Percentiles rank a stretch among this genome's conserved stretches.
Conservation (phyloP, 129 eudicot species). For the Flaveria ramosissima region DNA sequence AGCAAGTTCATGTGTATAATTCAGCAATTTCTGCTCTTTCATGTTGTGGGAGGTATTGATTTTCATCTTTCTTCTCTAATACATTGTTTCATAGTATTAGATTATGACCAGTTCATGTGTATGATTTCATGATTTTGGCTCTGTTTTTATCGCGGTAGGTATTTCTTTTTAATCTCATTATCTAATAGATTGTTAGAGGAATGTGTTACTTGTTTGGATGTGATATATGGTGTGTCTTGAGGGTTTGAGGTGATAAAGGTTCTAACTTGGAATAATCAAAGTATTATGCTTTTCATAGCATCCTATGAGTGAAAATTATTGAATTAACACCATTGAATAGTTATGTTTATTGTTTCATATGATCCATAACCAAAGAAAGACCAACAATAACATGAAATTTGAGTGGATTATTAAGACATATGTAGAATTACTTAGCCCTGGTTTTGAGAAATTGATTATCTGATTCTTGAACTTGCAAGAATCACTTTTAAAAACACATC, state of each 20-base stretch:
- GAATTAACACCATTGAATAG: slow-evolving; percentile 1
- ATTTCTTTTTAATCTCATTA: neutral
- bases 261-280: neutral
- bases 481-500: neutral
- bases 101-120: slow-evolving; percentile 42
- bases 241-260: slow-evolving; percentile 11
- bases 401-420: neutral
- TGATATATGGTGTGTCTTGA: too few species aligned
- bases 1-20: slow-evolving; percentile 71
- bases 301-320: neutral
- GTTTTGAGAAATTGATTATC: neutral
- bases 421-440: neutral
- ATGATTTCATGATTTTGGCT: slow-evolving; percentile 1
- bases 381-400: neutral
- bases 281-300: neutral
- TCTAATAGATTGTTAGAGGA: slow-evolving; percentile 1
- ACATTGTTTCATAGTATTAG: neutral
- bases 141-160: too few species aligned
- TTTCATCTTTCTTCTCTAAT: neutral
- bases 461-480: neutral
- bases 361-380: neutral
- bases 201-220: slow-evolving; percentile 30
- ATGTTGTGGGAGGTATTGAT: slow-evolving; percentile 62
- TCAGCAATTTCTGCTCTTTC: slow-evolving; percentile 78
- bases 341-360: neutral